Conservation (phyloP, 31 red algal genomes). For the Porphyra umbilicalis region DNA sequence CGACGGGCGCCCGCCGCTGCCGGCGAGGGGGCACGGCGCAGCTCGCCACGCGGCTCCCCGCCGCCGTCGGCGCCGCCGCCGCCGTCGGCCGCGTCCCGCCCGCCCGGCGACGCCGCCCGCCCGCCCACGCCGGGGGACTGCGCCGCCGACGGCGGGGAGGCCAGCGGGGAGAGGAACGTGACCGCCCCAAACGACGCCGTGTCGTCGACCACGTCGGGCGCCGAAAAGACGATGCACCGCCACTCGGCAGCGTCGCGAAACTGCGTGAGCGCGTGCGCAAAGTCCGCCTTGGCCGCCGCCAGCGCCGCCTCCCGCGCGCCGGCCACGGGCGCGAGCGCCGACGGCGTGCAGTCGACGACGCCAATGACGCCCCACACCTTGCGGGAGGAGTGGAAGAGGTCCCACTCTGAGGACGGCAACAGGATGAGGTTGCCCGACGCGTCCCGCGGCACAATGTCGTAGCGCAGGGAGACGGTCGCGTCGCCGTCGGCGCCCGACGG, state of each 20-base stretch:
- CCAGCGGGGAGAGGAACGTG: not conserved
- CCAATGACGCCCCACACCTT: slow-evolving; percentile 63
- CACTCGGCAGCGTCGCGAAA: slow-evolving; percentile 47
- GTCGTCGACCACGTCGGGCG: slow-evolving; percentile 22
- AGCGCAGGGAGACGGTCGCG: slow-evolving; percentile 41
- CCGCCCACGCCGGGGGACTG: not conserved
- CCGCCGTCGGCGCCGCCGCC: not conserved
- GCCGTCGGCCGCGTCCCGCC: not conserved
- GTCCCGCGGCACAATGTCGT: slow-evolving; percentile 42
- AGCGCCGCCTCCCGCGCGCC: slow-evolving; percentile 29
- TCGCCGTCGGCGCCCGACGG: slow-evolving; percentile 8
- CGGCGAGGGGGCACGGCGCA: not conserved
- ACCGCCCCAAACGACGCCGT: slow-evolving; percentile 24
- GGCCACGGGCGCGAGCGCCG: not conserved
- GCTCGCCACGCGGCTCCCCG: not conserved
- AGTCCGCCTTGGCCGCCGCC: slow-evolving; percentile 35
- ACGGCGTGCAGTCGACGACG: slow-evolving; percentile 42
- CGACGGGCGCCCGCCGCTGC: not conserved
- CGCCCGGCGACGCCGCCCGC: not conserved
- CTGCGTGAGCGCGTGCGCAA: slow-evolving; percentile 18
- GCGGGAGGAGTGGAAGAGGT: slow-evolving; percentile 36
- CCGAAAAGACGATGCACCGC: slow-evolving; percentile 40
- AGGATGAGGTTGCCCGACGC: slow-evolving; percentile 23
- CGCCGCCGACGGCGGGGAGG: not conserved
- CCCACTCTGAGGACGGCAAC: slow-evolving; percentile 63